These are phyloP conservation scores for Obelidium mucronatum DNA, from an alignment of 192 early-diverging fungal genomes.

Conservation along the genomic window DNA sequence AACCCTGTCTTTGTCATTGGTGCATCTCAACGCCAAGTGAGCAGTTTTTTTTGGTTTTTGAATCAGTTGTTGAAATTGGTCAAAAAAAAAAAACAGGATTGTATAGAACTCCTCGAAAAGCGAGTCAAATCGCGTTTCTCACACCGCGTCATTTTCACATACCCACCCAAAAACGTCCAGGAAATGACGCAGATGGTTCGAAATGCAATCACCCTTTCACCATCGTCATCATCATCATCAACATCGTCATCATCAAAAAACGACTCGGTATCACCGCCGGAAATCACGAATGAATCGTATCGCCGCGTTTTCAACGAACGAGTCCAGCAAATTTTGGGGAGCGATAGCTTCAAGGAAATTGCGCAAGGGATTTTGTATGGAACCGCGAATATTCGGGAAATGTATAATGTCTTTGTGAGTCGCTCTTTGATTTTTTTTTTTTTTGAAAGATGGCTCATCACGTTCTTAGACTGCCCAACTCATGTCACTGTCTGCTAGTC, in stretches of 20 bases:
- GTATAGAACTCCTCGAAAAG: constrained; percentile 87
- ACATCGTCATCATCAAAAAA: too few relatives aligned
- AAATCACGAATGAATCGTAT: constrained; percentile 6
- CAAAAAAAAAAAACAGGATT: constrained; percentile 57
- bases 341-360: not conserved
- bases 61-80: not conserved
- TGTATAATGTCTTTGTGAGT: constrained; percentile 42
- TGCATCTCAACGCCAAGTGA: constrained; percentile 67
- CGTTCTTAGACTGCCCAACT: constrained; percentile 23
- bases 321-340: constrained; percentile 16
- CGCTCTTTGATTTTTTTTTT: constrained; percentile 14
- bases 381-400: constrained; percentile 26
- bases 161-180: constrained; percentile 60
- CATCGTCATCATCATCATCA: too few relatives aligned
- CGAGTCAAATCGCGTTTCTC: constrained; percentile 95
- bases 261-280: too few relatives aligned
- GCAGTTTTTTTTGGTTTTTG: not conserved
- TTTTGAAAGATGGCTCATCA: not conserved
- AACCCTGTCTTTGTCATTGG: constrained; percentile 90
- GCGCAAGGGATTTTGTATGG: constrained; percentile 23
- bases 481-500: constrained; percentile 24
- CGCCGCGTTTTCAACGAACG: constrained; percentile 31
- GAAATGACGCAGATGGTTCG: constrained; percentile 67
- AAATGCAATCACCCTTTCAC: constrained; percentile 49
- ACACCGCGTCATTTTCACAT: constrained; percentile 80